These are phyloP conservation scores for Nidularia sp. DNA, from an alignment of 768 basidiomycete species.

Conservation along the genomic window DNA sequence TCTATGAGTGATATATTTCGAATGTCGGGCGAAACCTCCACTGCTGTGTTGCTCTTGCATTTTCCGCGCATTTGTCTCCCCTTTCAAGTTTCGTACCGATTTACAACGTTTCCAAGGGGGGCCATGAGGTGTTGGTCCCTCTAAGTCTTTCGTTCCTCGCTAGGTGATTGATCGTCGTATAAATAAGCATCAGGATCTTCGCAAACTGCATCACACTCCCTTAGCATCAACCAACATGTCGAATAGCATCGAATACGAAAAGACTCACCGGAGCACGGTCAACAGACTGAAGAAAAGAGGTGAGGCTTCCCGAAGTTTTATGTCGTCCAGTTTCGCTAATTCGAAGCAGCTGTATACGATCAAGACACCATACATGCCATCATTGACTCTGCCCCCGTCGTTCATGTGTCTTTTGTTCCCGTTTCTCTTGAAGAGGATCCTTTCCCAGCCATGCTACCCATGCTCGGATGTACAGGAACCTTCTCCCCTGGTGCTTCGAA, in stretches of 20 bases:
- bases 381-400: slow-evolving; percentile 15
- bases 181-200: no score
- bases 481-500: slow-evolving; percentile 6
- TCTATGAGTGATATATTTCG: no score
- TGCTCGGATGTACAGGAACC: slow-evolving; percentile 17
- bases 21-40: no score
- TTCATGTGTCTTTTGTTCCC: slow-evolving; percentile 20
- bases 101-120: no score
- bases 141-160: no score
- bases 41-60: no score
- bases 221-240: slow-evolving; percentile 4
- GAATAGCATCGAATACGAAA: slow-evolving; percentile 5
- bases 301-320: not conserved
- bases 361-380: slow-evolving; percentile 16
- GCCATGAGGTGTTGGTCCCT: no score
- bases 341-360: slow-evolving; percentile 12
- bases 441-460: slow-evolving; percentile 20
- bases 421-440: slow-evolving; percentile 15
- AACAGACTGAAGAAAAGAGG: slow-evolving; percentile 16
- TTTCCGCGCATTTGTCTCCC: no score
- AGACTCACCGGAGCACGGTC: slow-evolving; percentile 12
- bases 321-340: not conserved
- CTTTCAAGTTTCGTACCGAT: no score
- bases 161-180: no score
- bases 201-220: not conserved